These are phyloP conservation scores for Zygoascus bituminiphila DNA, from an alignment of 805 yeast species.

Conservation along the genomic window DNA sequence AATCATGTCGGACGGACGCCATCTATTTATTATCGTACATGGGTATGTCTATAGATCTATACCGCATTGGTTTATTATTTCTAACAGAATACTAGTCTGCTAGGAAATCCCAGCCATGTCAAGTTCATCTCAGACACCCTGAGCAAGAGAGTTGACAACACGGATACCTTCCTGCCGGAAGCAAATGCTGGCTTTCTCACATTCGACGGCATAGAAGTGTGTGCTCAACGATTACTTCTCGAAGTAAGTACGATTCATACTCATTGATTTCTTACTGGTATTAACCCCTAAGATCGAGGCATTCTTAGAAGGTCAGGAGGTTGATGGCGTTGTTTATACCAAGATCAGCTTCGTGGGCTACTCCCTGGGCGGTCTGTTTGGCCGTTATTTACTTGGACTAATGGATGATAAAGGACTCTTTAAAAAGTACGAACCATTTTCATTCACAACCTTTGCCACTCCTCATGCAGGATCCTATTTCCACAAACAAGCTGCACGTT, in stretches of 20 bases:
- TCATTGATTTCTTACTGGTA: neutral
- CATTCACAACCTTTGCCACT: conserved; percentile 65
- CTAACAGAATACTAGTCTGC: conserved; percentile 31
- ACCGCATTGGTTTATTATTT: neutral
- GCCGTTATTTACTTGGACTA: conserved; percentile 71
- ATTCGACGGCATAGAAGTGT: conserved; percentile 76
- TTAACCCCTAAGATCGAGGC: neutral
- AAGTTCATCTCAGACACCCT: conserved; percentile 39
- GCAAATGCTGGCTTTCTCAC: conserved; percentile 66
- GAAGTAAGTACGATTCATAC: conserved; percentile 40
- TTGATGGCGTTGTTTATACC: conserved; percentile 36
- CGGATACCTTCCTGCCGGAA: conserved; percentile 36
- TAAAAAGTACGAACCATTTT: conserved; percentile 48
- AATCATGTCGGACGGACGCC: conserved; percentile 24
- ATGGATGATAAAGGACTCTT: conserved; percentile 45
- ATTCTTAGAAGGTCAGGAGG: conserved; percentile 24
- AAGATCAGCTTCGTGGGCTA: conserved; percentile 75
- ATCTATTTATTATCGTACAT: conserved; percentile 65
- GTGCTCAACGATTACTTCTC: conserved; percentile 48
- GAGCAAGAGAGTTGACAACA: conserved; percentile 31
- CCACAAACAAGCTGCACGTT: conserved; percentile 32
- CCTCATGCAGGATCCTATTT: conserved; percentile 63
- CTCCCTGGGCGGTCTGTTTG: conserved; percentile 80
- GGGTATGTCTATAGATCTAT: conserved; percentile 35
- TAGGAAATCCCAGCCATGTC: conserved; percentile 62